A percentile compares a stretch with the other conserved stretches of the same genome.
Evolutionary conservation across 2,329 filamentous ascomycete species (phyloP).

Genomic region (Beauveria pseudobassiana): DNA sequence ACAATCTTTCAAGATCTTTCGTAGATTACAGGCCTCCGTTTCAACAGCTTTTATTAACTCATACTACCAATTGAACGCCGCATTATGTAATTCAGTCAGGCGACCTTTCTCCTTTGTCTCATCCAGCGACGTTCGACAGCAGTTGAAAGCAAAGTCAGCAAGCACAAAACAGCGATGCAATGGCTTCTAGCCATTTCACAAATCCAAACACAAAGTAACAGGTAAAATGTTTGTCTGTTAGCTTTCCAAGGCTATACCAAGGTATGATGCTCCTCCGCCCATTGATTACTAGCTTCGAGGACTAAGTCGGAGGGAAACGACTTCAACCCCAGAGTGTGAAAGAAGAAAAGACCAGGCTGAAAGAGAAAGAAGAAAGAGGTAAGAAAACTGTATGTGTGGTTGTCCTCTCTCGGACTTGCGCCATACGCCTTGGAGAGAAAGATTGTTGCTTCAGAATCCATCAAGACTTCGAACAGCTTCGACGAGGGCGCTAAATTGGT

Average conservation of each 20-base stretch:
- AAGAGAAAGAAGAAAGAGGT: background rate
- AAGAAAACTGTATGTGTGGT: background rate
- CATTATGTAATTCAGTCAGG: background rate
- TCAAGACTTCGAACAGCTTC: background rate
- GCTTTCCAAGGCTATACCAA: conserved; percentile 3
- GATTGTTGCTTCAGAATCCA: background rate
- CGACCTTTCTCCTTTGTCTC: background rate
- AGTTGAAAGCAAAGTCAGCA: background rate
- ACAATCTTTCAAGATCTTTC: too few relatives aligned
- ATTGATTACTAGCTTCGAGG: conserved; percentile 7
- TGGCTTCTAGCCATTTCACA: background rate
- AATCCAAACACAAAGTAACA: conserved; percentile 13
- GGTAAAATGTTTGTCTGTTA: background rate
- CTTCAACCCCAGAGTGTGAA: background rate
- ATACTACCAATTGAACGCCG: background rate
- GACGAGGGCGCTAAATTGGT: background rate
- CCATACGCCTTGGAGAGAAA: background rate
- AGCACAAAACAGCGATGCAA: conserved; percentile 1
- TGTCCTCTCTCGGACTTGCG: background rate
- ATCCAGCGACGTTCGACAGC: background rate
- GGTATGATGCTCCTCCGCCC: background rate
- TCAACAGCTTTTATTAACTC: background rate
- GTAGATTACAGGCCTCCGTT: background rate
- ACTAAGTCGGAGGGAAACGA: background rate
- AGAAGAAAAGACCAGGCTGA: background rate